A percentile compares a stretch with the other conserved stretches of the same genome.
phyloP scores from a whole-genome alignment of 164 flowering plant species.

The Paratinospora sagittata region DNA sequence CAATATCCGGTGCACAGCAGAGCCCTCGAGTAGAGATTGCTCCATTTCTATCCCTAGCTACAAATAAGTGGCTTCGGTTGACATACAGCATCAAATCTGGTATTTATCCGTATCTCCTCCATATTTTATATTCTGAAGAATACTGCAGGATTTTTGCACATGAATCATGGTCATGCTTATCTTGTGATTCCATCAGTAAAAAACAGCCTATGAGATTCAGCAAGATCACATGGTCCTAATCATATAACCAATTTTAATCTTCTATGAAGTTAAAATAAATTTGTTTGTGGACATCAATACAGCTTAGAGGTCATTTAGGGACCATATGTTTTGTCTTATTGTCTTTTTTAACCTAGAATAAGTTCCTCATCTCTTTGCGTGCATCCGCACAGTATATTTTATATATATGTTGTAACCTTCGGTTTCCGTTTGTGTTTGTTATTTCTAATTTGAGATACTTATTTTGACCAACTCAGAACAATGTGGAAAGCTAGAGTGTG shows the following conservation, averaged over 20 bases:
- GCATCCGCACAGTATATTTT: background rate
- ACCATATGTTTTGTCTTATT: background rate
- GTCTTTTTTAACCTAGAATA: background rate
- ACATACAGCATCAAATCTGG: slow-evolving; percentile 79
- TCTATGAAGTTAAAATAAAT: background rate
- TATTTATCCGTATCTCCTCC: slow-evolving; percentile 20
- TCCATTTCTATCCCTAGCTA: slow-evolving; percentile 38
- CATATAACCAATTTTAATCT: background rate
- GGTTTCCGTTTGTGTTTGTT: slow-evolving; percentile 1
- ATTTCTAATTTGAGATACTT: background rate
- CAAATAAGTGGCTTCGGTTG: slow-evolving; percentile 81
- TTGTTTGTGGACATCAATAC: background rate
- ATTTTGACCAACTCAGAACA: slow-evolving; percentile 50
- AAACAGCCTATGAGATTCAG: background rate
- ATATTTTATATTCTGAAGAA: background rate
- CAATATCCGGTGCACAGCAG: slow-evolving; percentile 22
- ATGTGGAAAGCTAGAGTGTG: slow-evolving; percentile 95
- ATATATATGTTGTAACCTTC: background rate
- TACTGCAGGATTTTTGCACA: background rate
- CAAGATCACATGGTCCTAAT: background rate
- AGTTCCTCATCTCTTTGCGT: background rate
- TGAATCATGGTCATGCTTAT: background rate
- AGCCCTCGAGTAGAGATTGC: slow-evolving; percentile 47
- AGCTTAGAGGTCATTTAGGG: background rate
- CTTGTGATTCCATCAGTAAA: background rate